Percentiles rank a stretch among this genome's conserved stretches.
phyloP scores from a whole-genome alignment of 1,139 yeast genomes.

The Lodderomyces pseudojiufengensis region DNA sequence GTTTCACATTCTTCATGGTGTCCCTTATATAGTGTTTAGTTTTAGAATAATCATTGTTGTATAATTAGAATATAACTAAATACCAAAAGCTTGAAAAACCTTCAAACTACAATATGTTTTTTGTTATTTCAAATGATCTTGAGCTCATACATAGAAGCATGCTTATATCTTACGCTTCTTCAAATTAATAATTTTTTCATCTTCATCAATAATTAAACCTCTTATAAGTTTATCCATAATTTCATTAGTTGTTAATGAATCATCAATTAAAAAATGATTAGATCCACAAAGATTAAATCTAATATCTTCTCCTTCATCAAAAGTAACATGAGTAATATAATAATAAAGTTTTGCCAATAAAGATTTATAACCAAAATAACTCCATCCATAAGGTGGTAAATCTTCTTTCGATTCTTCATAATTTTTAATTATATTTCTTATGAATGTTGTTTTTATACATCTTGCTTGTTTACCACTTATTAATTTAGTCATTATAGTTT shows the following conservation, averaged over 20 bases:
- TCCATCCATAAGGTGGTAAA: conserved; percentile 37
- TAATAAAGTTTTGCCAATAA: conserved; percentile 15
- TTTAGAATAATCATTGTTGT: too few species aligned
- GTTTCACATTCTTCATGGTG: too few species aligned
- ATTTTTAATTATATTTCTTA: conserved; percentile 13
- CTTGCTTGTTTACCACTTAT: conserved; percentile 42
- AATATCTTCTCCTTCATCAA: conserved; percentile 13
- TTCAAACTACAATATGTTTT: too few species aligned
- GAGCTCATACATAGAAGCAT: too few species aligned
- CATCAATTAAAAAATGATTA: conserved; percentile 22
- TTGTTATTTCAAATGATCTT: too few species aligned
- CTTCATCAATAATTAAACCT: conserved; percentile 2
- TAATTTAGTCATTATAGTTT: conserved; percentile 31
- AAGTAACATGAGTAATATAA: neutral
- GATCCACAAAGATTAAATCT: conserved; percentile 36
- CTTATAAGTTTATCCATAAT: conserved; percentile 15
- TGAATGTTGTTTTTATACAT: conserved; percentile 31
- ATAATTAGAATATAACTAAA: too few species aligned
- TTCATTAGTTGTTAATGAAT: conserved; percentile 11
- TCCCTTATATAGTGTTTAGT: too few species aligned
- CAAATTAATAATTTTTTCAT: too few species aligned
- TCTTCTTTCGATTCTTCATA: conserved; percentile 7
- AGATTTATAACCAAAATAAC: conserved; percentile 31
- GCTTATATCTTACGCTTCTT: too few species aligned
- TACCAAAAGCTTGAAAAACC: too few species aligned